Conservation (phyloP, 352 stramenopile species). For the Pythium sukuiense region DNA sequence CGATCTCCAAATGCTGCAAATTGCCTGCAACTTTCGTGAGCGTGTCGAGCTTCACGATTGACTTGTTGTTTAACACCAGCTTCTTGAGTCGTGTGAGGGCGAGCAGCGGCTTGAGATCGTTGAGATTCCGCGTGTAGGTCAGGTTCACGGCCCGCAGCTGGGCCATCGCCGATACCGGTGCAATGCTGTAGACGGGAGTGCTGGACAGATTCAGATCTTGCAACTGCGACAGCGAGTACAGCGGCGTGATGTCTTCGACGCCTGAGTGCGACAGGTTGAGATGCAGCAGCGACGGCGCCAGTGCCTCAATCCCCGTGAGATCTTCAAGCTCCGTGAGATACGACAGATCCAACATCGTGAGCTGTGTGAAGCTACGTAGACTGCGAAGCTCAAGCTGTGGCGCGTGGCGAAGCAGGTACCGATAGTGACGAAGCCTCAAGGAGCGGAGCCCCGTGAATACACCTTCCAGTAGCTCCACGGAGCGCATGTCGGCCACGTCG, state of each 20-base stretch:
- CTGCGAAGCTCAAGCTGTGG: conserved; percentile 18
- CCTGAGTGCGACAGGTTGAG: conserved; percentile 17
- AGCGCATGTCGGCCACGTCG: conserved; percentile 17
- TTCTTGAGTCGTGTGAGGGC: conserved; percentile 18
- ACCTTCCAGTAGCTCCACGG: conserved; percentile 6
- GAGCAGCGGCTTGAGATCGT: conserved; percentile 20
- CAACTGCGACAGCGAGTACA: conserved; percentile 13
- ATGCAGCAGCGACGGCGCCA: conserved; percentile 10
- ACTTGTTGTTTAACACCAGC: conserved; percentile 28
- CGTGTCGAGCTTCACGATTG: conserved; percentile 20
- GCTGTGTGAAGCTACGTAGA: conserved; percentile 18
- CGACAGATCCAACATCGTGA: conserved; percentile 17
- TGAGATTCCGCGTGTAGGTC: conserved; percentile 23
- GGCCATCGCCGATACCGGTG: conserved; percentile 12
- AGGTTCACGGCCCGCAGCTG: conserved; percentile 19
- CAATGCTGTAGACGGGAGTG: conserved; percentile 18
- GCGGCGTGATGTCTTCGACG: conserved; percentile 22
- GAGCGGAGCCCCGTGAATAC: conserved; percentile 7
- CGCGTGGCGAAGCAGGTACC: conserved; percentile 16
- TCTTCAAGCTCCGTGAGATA: conserved; percentile 17
- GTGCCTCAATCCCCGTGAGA: conserved; percentile 19
- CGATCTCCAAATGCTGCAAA: conserved; percentile 26
- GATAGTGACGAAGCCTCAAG: conserved; percentile 14
- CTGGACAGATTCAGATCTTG: conserved; percentile 16
- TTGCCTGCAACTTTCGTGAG: conserved; percentile 16